Evolutionary conservation across 2,329 filamentous ascomycete genomes (phyloP).

Genomic region (Aspergillus amoenus): DNA sequence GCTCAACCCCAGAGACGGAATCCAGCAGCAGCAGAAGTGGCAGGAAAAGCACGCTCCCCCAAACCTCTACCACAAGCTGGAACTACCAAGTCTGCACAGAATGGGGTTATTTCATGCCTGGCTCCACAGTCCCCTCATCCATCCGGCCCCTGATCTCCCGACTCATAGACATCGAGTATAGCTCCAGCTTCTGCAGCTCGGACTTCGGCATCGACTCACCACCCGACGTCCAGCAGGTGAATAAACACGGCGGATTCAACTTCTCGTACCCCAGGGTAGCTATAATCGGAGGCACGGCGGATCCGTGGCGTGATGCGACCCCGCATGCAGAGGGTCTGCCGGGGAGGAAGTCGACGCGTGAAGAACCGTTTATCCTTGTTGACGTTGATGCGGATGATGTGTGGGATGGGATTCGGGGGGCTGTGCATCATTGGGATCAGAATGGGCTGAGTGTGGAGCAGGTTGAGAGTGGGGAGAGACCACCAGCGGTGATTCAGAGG

Average conservation of each 20-base stretch:
- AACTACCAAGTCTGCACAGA: conserved; percentile 58
- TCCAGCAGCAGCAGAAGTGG: background rate
- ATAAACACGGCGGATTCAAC: conserved; percentile 72
- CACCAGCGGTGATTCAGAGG: conserved; percentile 50
- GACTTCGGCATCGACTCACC: conserved; percentile 68
- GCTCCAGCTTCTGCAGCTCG: conserved; percentile 61
- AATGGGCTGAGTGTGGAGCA: conserved; percentile 17
- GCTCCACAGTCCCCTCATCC: conserved; percentile 64
- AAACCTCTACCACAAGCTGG: conserved; percentile 51
- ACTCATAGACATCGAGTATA: conserved; percentile 63
- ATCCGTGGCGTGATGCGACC: conserved; percentile 76
- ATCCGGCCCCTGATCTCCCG: conserved; percentile 72
- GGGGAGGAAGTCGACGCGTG: conserved; percentile 58
- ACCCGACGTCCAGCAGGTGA: conserved; percentile 66
- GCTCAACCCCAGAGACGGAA: conserved; percentile 26
- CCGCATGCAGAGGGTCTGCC: conserved; percentile 65
- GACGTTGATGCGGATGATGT: conserved; percentile 19
- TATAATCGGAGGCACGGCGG: conserved; percentile 72
- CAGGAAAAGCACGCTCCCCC: conserved; percentile 3
- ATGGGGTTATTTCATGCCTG: conserved; percentile 79
- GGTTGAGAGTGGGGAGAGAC: conserved; percentile 50
- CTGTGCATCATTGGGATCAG: conserved; percentile 69
- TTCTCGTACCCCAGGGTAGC: conserved; percentile 75
- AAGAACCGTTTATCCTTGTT: conserved; percentile 73
- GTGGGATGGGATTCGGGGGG: conserved; percentile 47